Evolutionary conservation across 805 yeast genomes (phyloP).

Genomic region (Metschnikowia gruessii): DNA sequence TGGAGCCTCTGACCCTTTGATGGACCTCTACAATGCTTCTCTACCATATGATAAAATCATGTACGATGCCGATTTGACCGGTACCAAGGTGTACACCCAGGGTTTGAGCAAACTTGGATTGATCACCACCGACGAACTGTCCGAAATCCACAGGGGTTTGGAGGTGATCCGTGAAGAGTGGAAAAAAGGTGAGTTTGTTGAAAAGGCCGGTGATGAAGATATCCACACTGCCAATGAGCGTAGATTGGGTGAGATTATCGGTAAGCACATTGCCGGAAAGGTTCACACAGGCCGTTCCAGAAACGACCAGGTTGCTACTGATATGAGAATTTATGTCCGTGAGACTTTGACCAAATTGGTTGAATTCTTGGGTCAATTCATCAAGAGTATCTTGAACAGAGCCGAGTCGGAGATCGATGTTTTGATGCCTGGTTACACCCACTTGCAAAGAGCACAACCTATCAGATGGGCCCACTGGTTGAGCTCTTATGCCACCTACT

Average conservation of each 20-base stretch:
- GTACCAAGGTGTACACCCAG: constrained; percentile 88
- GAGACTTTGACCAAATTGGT: constrained; percentile 65
- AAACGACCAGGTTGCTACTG: constrained; percentile 99
- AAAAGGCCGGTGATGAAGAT: constrained; percentile 91
- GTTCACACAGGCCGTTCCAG: constrained; percentile 99
- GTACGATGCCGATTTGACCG: constrained; percentile 92
- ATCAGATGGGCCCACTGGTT: constrained; percentile 99
- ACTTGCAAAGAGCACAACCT: constrained; percentile 98
- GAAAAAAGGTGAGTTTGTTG: constrained; percentile 64
- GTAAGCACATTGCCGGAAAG: constrained; percentile 90
- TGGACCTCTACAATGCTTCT: constrained; percentile 97
- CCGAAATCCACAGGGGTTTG: constrained; percentile 81
- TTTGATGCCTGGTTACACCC: constrained; percentile 99
- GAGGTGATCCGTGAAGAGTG: constrained; percentile 74
- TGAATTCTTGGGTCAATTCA: constrained; percentile 55
- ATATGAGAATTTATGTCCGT: constrained; percentile 91
- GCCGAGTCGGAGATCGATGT: constrained; percentile 85
- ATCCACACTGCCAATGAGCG: constrained; percentile 99
- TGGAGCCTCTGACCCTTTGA: constrained; percentile 93
- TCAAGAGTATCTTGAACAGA: constrained; percentile 65
- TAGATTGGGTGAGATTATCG: constrained; percentile 93
- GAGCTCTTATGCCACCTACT: constrained; percentile 89
- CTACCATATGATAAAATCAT: constrained; percentile 92
- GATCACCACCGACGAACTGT: constrained; percentile 67
- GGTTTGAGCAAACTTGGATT: constrained; percentile 81